These are phyloP conservation scores for Cymbopogon flexuosus DNA, from an alignment of 202 grass and related monocot species.

Conservation along the genomic window DNA sequence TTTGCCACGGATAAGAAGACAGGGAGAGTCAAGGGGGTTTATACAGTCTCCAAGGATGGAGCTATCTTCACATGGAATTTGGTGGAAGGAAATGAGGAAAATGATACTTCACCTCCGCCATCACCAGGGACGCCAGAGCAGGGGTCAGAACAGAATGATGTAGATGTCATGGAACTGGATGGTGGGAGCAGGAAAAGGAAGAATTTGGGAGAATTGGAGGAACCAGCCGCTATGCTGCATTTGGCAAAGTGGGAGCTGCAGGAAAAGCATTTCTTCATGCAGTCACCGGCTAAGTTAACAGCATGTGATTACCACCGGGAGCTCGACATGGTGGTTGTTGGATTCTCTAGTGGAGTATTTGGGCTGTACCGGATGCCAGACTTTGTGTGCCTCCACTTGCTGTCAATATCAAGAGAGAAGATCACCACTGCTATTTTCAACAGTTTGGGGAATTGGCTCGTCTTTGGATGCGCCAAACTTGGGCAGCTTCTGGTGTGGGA, in stretches of 20 bases:
- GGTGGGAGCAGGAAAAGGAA: conserved; percentile 48
- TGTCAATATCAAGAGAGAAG: conserved; percentile 87
- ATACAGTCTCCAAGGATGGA: conserved; percentile 78
- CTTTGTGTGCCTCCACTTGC: conserved; percentile 80
- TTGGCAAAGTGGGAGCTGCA: conserved; percentile 56
- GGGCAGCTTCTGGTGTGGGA: conserved; percentile 93
- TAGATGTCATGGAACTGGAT: conserved; percentile 40
- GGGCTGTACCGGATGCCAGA: conserved; percentile 97
- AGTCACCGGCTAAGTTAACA: conserved; percentile 68
- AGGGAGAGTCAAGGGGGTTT: conserved; percentile 46
- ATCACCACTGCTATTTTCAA: conserved; percentile 93
- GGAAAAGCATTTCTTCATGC: conserved; percentile 92
- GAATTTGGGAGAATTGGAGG: conserved; percentile 31
- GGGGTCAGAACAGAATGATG: conserved; percentile 27
- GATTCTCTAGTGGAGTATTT: conserved; percentile 80
- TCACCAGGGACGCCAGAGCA: conserved; percentile 62
- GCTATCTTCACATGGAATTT: conserved; percentile 92
- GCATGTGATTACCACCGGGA: conserved; percentile 84
- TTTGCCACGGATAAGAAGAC: conserved; percentile 71
- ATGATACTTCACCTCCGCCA: conserved; percentile 32
- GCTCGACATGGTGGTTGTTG: conserved; percentile 85
- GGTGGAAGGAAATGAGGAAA: conserved; percentile 33
- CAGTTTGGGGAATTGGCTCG: conserved; percentile 73
- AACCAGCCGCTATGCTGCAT: conserved; percentile 36
- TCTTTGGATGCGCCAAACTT: conserved; percentile 92